These are phyloP conservation scores for Wickerhamiella australiensis DNA, from an alignment of 805 yeast species.

Conservation along the genomic window DNA sequence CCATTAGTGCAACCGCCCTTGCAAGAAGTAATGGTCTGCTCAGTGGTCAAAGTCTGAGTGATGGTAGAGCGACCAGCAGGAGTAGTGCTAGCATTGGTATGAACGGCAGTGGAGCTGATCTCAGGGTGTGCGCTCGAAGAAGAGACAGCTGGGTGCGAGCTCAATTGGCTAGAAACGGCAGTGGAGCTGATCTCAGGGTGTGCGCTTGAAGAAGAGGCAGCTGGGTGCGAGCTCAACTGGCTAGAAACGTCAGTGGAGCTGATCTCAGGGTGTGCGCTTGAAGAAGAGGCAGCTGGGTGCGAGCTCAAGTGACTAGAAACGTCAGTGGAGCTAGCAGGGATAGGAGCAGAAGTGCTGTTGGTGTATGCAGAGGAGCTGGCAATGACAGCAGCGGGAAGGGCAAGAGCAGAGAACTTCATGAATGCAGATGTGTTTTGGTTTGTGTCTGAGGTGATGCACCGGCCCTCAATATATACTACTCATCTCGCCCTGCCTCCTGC, in stretches of 20 bases:
- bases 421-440: not conserved
- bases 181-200: not conserved
- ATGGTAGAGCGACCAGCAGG: not conserved
- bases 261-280: not conserved
- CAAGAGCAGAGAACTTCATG: slow-evolving; percentile 6
- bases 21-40: slow-evolving; percentile 40
- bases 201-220: not conserved
- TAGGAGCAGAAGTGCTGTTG: not conserved
- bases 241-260: not conserved
- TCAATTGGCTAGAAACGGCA: not conserved
- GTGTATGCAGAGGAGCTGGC: not conserved
- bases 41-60: slow-evolving; percentile 24
- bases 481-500: not conserved
- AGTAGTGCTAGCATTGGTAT: not conserved
- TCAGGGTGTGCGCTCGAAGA: not conserved
- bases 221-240: not conserved
- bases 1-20: slow-evolving; percentile 10
- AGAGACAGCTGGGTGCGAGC: too few species aligned
- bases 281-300: not conserved
- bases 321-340: not conserved
- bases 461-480: not conserved
- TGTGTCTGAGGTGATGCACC: not conserved
- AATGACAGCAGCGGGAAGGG: slow-evolving; percentile 5
- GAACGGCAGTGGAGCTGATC: not conserved
- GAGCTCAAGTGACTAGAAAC: not conserved